phyloP scores from a whole-genome alignment of 2,329 filamentous ascomycete genomes.

The Botryotinia calthae region DNA sequence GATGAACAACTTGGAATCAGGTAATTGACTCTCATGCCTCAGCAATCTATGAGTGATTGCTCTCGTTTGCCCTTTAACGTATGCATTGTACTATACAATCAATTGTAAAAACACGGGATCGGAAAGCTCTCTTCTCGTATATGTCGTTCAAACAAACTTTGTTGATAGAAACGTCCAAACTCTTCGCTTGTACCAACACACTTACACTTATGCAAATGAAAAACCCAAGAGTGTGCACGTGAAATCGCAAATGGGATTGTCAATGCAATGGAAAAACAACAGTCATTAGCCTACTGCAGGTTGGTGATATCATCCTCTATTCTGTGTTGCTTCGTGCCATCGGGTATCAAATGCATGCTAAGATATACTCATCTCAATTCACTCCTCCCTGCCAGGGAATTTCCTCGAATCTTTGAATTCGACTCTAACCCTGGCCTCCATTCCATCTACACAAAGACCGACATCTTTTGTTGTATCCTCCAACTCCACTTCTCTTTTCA shows the following conservation, averaged over 20 bases:
- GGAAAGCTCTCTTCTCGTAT: not conserved
- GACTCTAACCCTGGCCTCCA: conserved; percentile 68
- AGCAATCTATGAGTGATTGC: not conserved
- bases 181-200: not conserved
- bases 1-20: not conserved
- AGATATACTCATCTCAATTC: conserved; percentile 19
- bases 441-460: conserved; percentile 77
- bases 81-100: not conserved
- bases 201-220: not conserved
- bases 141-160: not conserved
- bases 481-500: conserved; percentile 77
- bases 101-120: not conserved
- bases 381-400: not conserved
- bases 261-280: not conserved
- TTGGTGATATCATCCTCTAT: not conserved
- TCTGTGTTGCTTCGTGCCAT: not conserved
- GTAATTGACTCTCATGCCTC: not conserved
- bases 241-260: not conserved
- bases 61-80: not conserved
- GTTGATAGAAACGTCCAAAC: not conserved
- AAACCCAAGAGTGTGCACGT: not conserved
- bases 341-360: conserved; percentile 7
- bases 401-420: conserved; percentile 44
- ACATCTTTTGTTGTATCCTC: conserved; percentile 76
- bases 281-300: not conserved